Conservation (phyloP, 169 alveolate species). For the Plasmodium malariae region DNA sequence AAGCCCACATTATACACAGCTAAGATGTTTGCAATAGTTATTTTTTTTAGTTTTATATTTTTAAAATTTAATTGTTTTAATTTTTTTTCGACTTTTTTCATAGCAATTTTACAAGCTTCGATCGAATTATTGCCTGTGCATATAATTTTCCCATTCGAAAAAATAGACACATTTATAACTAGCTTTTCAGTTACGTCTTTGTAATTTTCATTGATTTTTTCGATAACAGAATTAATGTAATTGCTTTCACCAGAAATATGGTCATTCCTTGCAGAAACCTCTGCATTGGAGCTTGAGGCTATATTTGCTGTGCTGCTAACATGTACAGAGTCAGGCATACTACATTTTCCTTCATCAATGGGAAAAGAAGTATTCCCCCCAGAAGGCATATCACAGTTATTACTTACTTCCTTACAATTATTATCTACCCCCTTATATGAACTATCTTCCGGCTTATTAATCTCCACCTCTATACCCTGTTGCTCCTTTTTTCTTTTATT, state of each 20-base stretch:
- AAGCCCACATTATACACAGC: conserved; percentile 82
- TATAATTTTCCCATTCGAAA: conserved; percentile 84
- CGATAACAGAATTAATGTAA: background rate
- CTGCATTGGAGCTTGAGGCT: too few relatives aligned
- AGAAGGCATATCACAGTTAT: too few relatives aligned
- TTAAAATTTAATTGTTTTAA: conserved; percentile 79
- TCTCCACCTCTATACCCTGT: background rate
- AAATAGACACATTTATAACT: conserved; percentile 82
- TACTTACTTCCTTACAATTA: too few relatives aligned
- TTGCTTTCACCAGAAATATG: background rate
- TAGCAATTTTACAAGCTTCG: conserved; percentile 80
- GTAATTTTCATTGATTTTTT: background rate
- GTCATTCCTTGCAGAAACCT: too few relatives aligned
- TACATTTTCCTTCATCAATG: too few relatives aligned
- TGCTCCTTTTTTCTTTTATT: conserved; percentile 1
- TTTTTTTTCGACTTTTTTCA: conserved; percentile 84
- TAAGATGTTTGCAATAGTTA: conserved; percentile 80
- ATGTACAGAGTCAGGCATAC: too few relatives aligned
- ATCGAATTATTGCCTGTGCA: conserved; percentile 84
- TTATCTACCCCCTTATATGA: too few relatives aligned
- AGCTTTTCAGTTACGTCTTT: conserved; percentile 38
- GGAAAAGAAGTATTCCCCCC: too few relatives aligned
- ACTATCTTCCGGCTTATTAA: too few relatives aligned
- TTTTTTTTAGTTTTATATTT: conserved; percentile 70
- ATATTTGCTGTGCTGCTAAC: too few relatives aligned